Conservation (phyloP, 225 moss, liverwort and hornwort species). For the Marchantia polymorpha region DNA sequence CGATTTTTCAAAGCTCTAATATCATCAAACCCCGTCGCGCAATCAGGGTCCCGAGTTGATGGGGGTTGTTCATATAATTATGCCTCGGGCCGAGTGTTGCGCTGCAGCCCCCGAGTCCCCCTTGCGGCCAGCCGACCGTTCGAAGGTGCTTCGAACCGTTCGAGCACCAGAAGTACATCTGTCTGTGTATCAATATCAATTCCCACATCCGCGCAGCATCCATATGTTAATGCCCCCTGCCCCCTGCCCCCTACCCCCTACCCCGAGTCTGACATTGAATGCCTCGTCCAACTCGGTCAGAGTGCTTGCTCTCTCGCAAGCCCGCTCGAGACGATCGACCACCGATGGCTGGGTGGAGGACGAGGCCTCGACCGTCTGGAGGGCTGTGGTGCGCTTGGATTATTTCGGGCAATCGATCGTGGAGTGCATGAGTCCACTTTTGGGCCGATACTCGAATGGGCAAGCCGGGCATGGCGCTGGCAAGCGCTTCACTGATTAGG, state of each 20-base stretch:
- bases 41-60: not conserved
- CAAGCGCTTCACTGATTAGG: not conserved
- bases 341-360: too few relatives aligned
- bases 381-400: slow-evolving; percentile 1
- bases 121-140: not conserved
- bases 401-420: not conserved
- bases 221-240: too few relatives aligned
- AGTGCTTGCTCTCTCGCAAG: not conserved
- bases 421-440: not conserved
- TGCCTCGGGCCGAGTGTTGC: not conserved
- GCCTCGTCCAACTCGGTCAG: not conserved
- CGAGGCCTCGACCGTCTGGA: too few relatives aligned
- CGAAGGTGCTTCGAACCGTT: not conserved
- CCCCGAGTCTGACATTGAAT: not conserved
- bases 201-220: not conserved
- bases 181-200: too few relatives aligned
- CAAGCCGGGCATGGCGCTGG: not conserved
- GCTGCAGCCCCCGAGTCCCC: not conserved
- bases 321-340: not conserved
- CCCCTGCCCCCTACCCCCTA: too few relatives aligned
- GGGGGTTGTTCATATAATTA: not conserved
- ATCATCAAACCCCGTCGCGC: not conserved
- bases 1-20: not conserved
- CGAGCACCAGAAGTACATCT: not conserved
- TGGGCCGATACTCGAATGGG: not conserved